These are phyloP conservation scores for Musa itinerans DNA, from an alignment of 176 grass and related monocot genomes.

Conservation along the genomic window DNA sequence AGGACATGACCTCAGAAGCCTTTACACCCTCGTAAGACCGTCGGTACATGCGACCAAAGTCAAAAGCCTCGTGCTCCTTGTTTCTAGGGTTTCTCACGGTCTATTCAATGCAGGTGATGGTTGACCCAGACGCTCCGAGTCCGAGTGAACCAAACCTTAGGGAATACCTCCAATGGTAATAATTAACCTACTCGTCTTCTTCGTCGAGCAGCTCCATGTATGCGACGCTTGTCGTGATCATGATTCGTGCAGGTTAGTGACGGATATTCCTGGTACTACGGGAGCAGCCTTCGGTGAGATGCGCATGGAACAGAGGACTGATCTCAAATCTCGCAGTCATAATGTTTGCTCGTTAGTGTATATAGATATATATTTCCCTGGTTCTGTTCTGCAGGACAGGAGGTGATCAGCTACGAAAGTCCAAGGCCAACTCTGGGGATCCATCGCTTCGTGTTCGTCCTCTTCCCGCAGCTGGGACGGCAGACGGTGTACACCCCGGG, in stretches of 20 bases:
- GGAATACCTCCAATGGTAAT: slow-evolving; percentile 37
- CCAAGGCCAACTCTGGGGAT: slow-evolving; percentile 70
- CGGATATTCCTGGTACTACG: slow-evolving; percentile 60
- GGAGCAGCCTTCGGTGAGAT: slow-evolving; percentile 49
- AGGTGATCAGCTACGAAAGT: slow-evolving; percentile 58
- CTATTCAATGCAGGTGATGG: slow-evolving; percentile 25
- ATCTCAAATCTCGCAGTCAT: too few species aligned
- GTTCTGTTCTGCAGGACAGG: slow-evolving; percentile 26
- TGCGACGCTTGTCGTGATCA: too few species aligned
- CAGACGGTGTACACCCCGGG: slow-evolving; percentile 57
- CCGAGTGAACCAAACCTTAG: slow-evolving; percentile 35
- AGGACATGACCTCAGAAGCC: slow-evolving; percentile 61
- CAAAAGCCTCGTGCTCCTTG: too few species aligned
- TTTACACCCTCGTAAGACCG: slow-evolving; percentile 71
- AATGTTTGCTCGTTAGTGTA: not conserved
- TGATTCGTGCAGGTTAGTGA: slow-evolving; percentile 56
- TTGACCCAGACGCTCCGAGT: slow-evolving; percentile 43
- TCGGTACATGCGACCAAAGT: not conserved
- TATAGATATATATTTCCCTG: not conserved
- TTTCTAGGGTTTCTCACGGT: not conserved
- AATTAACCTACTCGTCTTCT: too few species aligned
- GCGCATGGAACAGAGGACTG: too few species aligned
- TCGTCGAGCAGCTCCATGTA: too few species aligned
- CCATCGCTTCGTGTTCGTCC: slow-evolving; percentile 75
- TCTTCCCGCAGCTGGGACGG: slow-evolving; percentile 63